A percentile compares a stretch with the other conserved stretches of the same genome.
These are phyloP conservation scores for Pseudocercospora musae DNA, from an alignment of 2,329 filamentous ascomycete genomes.

Conservation along the genomic window DNA sequence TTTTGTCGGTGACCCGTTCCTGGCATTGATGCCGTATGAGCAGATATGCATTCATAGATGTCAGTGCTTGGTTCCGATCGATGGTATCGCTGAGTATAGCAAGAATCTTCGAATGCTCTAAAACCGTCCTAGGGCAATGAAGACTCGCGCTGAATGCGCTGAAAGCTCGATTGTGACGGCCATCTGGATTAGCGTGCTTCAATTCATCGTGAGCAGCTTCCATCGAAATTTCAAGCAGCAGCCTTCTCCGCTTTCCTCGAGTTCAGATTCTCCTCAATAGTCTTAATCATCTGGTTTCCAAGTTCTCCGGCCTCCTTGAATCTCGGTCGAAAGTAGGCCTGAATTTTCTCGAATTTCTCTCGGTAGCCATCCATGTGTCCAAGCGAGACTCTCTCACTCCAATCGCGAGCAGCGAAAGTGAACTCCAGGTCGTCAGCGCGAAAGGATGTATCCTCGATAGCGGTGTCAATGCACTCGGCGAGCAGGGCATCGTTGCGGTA, in stretches of 20 bases:
- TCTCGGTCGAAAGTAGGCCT: constrained; percentile 84
- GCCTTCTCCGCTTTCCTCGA: constrained; percentile 14
- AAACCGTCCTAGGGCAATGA: background rate
- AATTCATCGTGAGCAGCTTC: background rate
- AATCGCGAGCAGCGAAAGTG: constrained; percentile 91
- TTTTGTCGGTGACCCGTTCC: background rate
- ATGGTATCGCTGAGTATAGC: background rate
- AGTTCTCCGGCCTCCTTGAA: constrained; percentile 84
- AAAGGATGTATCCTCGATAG: constrained; percentile 85
- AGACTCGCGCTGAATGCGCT: background rate
- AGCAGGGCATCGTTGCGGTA: constrained; percentile 80
- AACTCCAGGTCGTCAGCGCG: constrained; percentile 96
- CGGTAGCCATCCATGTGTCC: constrained; percentile 92
- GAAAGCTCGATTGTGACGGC: background rate
- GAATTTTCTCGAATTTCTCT: constrained; percentile 85
- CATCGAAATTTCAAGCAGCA: background rate
- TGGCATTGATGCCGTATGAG: background rate
- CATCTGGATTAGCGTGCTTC: background rate
- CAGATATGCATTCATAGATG: background rate
- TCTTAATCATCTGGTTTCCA: constrained; percentile 96
- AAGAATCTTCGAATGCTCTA: background rate
- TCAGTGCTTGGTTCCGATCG: background rate
- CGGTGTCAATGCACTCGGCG: constrained; percentile 75
- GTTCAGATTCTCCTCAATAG: constrained; percentile 75
- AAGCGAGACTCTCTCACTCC: constrained; percentile 89